A percentile compares a stretch with the other conserved stretches of the same genome.
Evolutionary conservation across 192 early-diverging fungal genomes (phyloP).

Genomic region (Thoreauomyces humboldtii): DNA sequence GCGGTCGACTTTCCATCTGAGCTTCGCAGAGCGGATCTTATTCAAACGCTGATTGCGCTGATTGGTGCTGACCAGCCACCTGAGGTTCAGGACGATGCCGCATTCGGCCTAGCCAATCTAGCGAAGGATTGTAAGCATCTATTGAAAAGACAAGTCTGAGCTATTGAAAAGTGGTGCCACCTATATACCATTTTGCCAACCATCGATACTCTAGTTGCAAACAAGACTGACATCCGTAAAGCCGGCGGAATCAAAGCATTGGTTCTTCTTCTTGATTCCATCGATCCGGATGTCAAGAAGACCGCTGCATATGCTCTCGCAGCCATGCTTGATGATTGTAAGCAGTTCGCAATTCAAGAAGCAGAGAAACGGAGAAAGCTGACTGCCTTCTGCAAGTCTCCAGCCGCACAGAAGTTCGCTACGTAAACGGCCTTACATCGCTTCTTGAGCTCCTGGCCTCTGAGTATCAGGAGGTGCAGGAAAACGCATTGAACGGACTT

Average conservation of each 20-base stretch:
- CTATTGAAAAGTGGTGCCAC: too few species aligned
- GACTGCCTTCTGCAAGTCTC: conserved; percentile 23
- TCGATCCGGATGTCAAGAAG: conserved; percentile 59
- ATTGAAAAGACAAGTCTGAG: too few species aligned
- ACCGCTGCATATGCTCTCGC: conserved; percentile 47
- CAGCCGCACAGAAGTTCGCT: conserved; percentile 49
- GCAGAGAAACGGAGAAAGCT: not conserved
- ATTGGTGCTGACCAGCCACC: conserved; percentile 38
- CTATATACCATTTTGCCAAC: too few species aligned
- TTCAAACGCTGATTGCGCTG: conserved; percentile 38
- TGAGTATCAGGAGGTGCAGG: conserved; percentile 52
- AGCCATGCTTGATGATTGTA: conserved; percentile 51
- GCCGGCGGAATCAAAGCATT: conserved; percentile 51
- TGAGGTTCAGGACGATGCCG: conserved; percentile 57
- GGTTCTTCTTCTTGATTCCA: conserved; percentile 47
- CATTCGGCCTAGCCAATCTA: conserved; percentile 49
- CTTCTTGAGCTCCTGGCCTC: conserved; percentile 46
- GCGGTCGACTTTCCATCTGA: conserved; percentile 47
- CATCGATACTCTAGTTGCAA: conserved; percentile 47
- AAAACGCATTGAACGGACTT: conserved; percentile 43
- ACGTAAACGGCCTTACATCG: conserved; percentile 43
- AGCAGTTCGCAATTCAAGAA: not conserved
- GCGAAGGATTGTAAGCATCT: conserved; percentile 50
- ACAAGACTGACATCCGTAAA: conserved; percentile 52
- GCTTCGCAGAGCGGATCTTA: conserved; percentile 44